Evolutionary conservation across 305 asterid species (phyloP), one percentile per base, ranked within the genome.

Genomic region (Fraxinus angustifolia): DNA sequence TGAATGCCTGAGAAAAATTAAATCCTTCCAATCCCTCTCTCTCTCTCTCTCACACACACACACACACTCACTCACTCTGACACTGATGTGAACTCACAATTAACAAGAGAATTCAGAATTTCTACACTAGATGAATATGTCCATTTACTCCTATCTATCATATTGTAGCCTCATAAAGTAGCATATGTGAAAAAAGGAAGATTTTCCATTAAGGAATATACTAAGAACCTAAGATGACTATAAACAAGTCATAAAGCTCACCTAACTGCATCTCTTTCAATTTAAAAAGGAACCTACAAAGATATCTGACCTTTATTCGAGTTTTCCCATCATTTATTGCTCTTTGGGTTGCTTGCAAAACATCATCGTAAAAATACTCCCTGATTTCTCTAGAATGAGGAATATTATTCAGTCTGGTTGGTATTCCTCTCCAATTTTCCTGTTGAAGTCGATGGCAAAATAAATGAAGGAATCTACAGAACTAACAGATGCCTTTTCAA

Each of bases 381-480:
- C 99, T 90, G 86, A 95, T 95, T 87, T 95, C 99, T 91, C 93
- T 89, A 23, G 99, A 93, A 87, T 93, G 99, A 82, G 99, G 99
- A 89, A 95, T 95, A 82, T 93, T 93, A 85, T 95, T 95, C 85
- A 93, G 87, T 83, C 93, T 91, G 21, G 99, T 95, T 8, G 97
- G 99, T 87, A 95, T 92, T 74, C 99, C 99, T 85, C 97, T 91
- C 99, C 99, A 95, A 28, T 77, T 84, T 65, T 85, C 88, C 97
- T 92, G 94, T 85, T 80, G 79, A 83, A 75, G 78, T 82, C 82
- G 77, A 78, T 83, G 70, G 79, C 56, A 75, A 78, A 85, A 79
- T 73, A 82, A 74, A 65, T 78, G 77, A 78, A 74, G 67, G 53
- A 80, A 77, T 74, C 21, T 72, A 53, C 17, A 53, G 79, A 71